phyloP scores from a whole-genome alignment of 2,329 filamentous ascomycete genomes.

The Colletotrichum sp. region DNA sequence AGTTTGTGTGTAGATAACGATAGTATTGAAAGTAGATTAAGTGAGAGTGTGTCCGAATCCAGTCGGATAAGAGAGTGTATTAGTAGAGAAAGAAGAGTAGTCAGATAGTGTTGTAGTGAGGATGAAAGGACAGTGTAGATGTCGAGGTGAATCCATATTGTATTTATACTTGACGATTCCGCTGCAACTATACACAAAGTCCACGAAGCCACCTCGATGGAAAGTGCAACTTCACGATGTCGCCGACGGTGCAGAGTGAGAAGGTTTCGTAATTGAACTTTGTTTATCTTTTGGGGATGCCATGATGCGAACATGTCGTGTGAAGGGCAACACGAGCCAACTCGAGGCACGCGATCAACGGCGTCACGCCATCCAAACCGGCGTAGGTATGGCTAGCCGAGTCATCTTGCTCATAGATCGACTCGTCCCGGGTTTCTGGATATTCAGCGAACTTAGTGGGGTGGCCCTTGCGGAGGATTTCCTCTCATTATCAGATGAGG shows the following conservation, averaged over 20 bases:
- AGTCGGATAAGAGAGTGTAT: not conserved
- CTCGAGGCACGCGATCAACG: not conserved
- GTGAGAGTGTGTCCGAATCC: not conserved
- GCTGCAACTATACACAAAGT: not conserved
- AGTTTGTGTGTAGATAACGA: no score
- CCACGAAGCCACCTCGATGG: rapidly evolving
- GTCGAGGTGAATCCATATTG: not conserved
- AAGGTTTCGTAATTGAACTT: not conserved
- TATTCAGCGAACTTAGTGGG: not conserved
- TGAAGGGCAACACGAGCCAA: not conserved
- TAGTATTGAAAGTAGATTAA: not conserved
- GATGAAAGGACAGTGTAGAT: not conserved
- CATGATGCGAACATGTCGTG: not conserved
- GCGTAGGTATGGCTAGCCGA: not conserved
- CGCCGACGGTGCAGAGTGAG: not conserved
- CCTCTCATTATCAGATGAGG: not conserved
- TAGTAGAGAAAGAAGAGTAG: not conserved
- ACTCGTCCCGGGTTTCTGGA: not conserved
- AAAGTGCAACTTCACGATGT: not conserved
- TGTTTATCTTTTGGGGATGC: not conserved
- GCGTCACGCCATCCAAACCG: not conserved
- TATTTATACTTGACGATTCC: not conserved
- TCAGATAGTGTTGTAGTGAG: not conserved
- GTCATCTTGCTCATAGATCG: not conserved
- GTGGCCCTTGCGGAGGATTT: not conserved